Conservation (phyloP, 192 early-diverging fungal genomes). For the Piromyces sp. region DNA sequence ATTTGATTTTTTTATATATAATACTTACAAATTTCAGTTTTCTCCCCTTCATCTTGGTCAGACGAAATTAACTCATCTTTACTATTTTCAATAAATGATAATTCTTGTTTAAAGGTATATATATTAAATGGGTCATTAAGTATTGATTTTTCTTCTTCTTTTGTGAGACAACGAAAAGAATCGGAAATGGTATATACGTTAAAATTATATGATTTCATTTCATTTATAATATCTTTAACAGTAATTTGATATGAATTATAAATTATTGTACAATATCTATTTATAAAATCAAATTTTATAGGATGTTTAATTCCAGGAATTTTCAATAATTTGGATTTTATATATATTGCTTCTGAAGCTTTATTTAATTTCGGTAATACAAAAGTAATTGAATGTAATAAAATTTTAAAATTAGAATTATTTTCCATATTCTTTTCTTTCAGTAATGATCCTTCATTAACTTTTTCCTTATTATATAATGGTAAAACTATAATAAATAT, state of each 20-base stretch:
- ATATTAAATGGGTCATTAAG: background rate
- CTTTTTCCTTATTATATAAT: background rate
- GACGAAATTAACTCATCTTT: background rate
- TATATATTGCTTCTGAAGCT: background rate
- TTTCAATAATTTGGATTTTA: background rate
- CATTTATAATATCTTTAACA: background rate
- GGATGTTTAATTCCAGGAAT: background rate
- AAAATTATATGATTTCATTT: background rate
- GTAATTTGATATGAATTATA: background rate
- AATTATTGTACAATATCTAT: background rate
- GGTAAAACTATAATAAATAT: background rate
- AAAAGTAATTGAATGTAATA: background rate
- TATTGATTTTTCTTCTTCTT: background rate
- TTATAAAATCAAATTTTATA: background rate
- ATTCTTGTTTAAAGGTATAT: background rate
- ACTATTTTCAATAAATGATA: too few relatives aligned
- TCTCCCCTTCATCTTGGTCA: background rate
- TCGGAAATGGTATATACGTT: background rate
- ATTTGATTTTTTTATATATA: too few relatives aligned
- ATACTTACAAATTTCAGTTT: background rate
- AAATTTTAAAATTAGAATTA: background rate
- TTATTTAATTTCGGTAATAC: background rate
- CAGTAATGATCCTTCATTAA: background rate
- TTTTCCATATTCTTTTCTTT: background rate
- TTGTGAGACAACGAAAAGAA: background rate